phyloP scores from a whole-genome alignment of 1,284 basidiomycete species.

The Tremellales sp. region DNA sequence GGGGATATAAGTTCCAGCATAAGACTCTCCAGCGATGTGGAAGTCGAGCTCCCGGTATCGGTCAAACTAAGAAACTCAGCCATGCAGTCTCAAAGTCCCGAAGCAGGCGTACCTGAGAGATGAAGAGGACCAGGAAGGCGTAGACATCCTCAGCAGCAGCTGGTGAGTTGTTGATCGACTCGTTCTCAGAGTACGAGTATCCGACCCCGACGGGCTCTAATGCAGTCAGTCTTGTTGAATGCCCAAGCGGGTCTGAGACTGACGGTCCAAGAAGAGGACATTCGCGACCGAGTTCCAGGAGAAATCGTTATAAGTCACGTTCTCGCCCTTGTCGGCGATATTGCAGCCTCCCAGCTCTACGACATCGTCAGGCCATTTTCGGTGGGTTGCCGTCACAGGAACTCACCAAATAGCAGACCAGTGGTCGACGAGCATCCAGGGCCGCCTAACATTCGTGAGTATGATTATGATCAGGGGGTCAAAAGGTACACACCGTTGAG shows the following conservation, averaged over 20 bases:
- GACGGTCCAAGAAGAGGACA: slow-evolving; percentile 44
- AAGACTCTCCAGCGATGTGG: slow-evolving; percentile 54
- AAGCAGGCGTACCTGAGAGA: slow-evolving; percentile 54
- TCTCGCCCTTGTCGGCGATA: slow-evolving; percentile 64
- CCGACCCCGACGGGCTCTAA: slow-evolving; percentile 77
- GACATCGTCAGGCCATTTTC: background rate
- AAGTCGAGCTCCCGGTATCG: slow-evolving; percentile 59
- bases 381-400: background rate
- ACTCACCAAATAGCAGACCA: slow-evolving; percentile 59
- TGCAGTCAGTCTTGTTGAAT: slow-evolving; percentile 1
- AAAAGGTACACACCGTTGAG: slow-evolving; percentile 58
- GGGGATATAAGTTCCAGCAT: slow-evolving; percentile 73
- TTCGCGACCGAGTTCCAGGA: slow-evolving; percentile 65
- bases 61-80: slow-evolving; percentile 46
- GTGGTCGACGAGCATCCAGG: slow-evolving; percentile 57
- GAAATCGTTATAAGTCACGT: slow-evolving; percentile 63
- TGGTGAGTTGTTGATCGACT: slow-evolving; percentile 59
- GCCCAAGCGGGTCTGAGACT: slow-evolving; percentile 24
- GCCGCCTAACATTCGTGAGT: slow-evolving; percentile 21
- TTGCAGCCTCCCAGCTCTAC: slow-evolving; percentile 79
- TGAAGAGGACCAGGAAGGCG: slow-evolving; percentile 84
- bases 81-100: background rate
- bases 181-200: slow-evolving; percentile 72
- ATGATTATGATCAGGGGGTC: background rate
- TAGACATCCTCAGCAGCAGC: slow-evolving; percentile 69